Base-by-base conservation (phyloP, 495 filamentous ascomycete species). In the Aspergillus asperescens region DNA sequence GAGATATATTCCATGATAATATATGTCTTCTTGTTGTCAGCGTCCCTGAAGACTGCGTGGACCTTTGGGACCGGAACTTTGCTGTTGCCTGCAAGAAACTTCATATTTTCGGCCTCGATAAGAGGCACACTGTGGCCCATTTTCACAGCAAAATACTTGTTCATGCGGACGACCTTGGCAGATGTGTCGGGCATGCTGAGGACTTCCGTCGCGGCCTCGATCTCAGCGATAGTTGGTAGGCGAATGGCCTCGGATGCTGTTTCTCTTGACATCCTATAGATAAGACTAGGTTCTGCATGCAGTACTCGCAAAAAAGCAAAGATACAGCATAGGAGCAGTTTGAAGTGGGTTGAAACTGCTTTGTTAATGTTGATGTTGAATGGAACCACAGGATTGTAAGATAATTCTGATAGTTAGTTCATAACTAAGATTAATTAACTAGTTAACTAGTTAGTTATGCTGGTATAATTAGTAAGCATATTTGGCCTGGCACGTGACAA, bases 1-100 rank as follows among this genome's bases (percentile, higher is more conserved):
- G 25, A 48, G 40, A 64, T 7, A 22, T 58, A 62, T 48, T 64
- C 39, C 55, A 64, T 62, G 38, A 60, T 49, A 27, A 60, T 56
- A 42, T 51, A 64, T 9, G 48, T 52, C 37, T 48, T 53, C 9
- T 58, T 41, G 27, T 56, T 58, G 2, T 54, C 45, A 2, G 48
- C 38, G 15, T 64, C 56, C 10, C 27, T 22, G 25, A 62, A 62
- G 9, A 49, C 43, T 22, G 37, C 62, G 48, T 58, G 20, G 47
- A 58, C 52, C 38, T 62, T 60, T 32, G 54, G 59, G 8, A 64
- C 54, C 7, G 50, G 50, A 28, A 62, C 48, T 20, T 57, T 62
- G 48, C 56, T 62, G 52, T 60, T 58, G 3, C 37, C 47, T 15
- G 56, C 48, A 1, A 64, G n/a, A 37, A 58, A 58, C 34, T 42